Base-by-base conservation (phyloP, 108 stramenopile species). In the Fistulifera pelliculosa region DNA sequence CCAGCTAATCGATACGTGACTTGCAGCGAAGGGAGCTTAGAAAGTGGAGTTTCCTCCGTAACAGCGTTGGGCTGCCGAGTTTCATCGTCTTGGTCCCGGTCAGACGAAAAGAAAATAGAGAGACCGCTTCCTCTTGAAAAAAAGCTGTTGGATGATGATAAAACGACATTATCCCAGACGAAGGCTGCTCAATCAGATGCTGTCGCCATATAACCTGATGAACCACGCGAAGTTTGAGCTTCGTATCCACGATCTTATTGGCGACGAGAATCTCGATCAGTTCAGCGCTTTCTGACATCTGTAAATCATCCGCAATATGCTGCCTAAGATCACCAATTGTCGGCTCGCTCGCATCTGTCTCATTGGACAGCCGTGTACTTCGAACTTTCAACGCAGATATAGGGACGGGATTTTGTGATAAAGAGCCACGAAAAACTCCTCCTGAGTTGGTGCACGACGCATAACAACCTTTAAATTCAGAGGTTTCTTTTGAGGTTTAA, bases 271-370 rank as follows among this genome's bases (percentile, higher is more conserved):
- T 24, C 57, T 90, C 89, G 15, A 90, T 54, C 16, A 90, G 40
- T 49, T 87, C 85, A 11, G 89, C 83, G 13, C 69, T 75, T 31
- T 90, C 89, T 43, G 73, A 60, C 89, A 90, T 90, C 71, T 90
- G 84, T 44, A 90, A 62, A 38, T 90, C 83, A 49, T 75, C 70
- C 14, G 89, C 89, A 52, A 90, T 83, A 44, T 82, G 70, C 44
- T 78, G 75, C 14, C 89, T 60, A 26, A 90, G 61, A 52, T 90
- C 85, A 38, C 66, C 54, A 3, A 90, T 76, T 1, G 76, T 77
- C 1, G 89, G 85, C 56, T 89, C 87, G 31, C 31, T 35, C 31
- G 8, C 31, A 23, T 69, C 56, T n/a, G 28, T 56, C 21, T 52
- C 60, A 55, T 42, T 50, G n/a, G 72, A 56, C 11, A 39, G 52